phyloP scores from a whole-genome alignment of 2,329 filamentous ascomycete species.

The Magnaporthales sp. region DNA sequence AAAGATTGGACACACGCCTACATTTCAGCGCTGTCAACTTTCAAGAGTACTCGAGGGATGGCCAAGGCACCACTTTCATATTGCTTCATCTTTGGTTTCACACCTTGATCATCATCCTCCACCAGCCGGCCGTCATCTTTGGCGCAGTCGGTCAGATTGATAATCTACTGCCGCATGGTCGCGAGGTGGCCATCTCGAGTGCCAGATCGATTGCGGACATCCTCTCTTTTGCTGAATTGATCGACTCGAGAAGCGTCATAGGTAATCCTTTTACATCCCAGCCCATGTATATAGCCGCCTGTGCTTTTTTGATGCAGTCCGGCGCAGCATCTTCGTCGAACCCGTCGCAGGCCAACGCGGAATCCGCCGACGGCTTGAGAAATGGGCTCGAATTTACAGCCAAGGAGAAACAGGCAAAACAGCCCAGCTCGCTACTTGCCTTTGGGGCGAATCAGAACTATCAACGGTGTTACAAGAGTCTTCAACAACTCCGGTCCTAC shows the following conservation, averaged over 20 bases:
- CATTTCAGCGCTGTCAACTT: constrained; percentile 85
- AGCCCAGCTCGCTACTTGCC: constrained; percentile 56
- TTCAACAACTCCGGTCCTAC: constrained; percentile 73
- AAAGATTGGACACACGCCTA: constrained; percentile 47
- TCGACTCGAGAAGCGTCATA: constrained; percentile 77
- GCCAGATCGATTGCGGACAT: constrained; percentile 91
- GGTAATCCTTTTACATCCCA: constrained; percentile 86
- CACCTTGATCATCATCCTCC: constrained; percentile 73
- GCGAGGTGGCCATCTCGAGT: constrained; percentile 76
- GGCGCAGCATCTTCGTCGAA: constrained; percentile 57
- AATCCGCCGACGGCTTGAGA: constrained; percentile 6
- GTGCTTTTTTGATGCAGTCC: constrained; percentile 80
- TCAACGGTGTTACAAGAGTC: constrained; percentile 74
- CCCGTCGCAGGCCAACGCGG: constrained; percentile 49
- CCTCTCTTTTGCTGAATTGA: constrained; percentile 73
- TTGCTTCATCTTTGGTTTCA: constrained; percentile 86
- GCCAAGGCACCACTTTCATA: constrained; percentile 81
- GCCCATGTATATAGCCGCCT: constrained; percentile 85
- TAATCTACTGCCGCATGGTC: constrained; percentile 70
- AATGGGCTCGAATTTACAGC: neutral
- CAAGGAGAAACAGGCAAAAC: constrained; percentile 39
- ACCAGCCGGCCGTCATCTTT: constrained; percentile 76
- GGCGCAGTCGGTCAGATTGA: constrained; percentile 48
- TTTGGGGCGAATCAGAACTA: constrained; percentile 82
- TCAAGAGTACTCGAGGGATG: constrained; percentile 70